Evolutionary conservation across 345 rosid species (phyloP).

Genomic region (Eucalyptus marginata): DNA sequence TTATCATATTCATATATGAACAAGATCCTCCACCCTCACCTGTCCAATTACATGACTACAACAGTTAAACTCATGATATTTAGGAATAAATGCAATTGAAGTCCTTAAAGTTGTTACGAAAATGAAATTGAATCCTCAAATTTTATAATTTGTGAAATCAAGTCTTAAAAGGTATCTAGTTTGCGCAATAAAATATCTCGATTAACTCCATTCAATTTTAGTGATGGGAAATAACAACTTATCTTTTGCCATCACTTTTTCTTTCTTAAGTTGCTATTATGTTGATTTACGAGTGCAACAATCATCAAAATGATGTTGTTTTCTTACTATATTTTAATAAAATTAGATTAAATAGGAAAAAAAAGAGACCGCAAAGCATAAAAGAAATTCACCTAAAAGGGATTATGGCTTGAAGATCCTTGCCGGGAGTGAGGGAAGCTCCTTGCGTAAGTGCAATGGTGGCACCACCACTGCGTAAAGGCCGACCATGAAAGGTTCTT

Average conservation of each 20-base stretch:
- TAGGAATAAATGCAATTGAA: neutral
- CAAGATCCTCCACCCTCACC: neutral
- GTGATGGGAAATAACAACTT: neutral
- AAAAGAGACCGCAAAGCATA: neutral
- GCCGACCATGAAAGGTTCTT: neutral
- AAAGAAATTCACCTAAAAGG: neutral
- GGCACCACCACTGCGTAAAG: rapidly evolving
- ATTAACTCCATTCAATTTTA: neutral
- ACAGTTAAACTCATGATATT: no score
- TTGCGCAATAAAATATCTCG: neutral
- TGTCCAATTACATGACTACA: neutral
- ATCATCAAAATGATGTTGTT: neutral
- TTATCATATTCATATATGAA: neutral
- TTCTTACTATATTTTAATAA: neutral
- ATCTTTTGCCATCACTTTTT: neutral
- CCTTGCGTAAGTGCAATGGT: rapidly evolving
- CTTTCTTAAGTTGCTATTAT: neutral
- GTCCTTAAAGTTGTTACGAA: rapidly evolving
- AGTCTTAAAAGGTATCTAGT: neutral
- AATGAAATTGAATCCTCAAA: rapidly evolving
- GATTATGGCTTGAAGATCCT: neutral
- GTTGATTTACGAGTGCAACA: neutral
- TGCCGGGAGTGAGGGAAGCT: rapidly evolving
- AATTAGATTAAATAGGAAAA: neutral
- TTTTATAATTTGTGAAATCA: neutral